Evolutionary conservation across 495 filamentous ascomycete genomes (phyloP), one percentile per base, ranked within the genome.

Genomic region (Neurospora sp.): DNA sequence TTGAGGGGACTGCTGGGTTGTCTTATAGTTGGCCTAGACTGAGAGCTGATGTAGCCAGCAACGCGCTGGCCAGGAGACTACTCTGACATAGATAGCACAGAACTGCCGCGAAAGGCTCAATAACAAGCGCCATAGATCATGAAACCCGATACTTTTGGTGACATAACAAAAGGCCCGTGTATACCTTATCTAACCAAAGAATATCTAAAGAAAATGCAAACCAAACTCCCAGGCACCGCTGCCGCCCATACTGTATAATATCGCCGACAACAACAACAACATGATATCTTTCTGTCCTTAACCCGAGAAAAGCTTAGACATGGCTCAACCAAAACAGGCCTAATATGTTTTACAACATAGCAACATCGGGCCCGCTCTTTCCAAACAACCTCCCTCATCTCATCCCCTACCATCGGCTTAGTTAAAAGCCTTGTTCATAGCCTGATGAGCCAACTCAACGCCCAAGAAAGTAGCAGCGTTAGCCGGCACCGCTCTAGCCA

Each of bases 401-500:
- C 42, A 49, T 62, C 14, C 38, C 14, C 5, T 39, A 4, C 11
- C 71, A 31, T 16, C 39, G 14, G 18, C 40, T 73, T 31, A 75
- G 60, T 71, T 75, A 60, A 95, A 93, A 20, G 90, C 79, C 86
- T 88, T 92, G 78, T 90, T 91, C 92, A 94, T 93, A 73, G 89
- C 88, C 80, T 94, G 91, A 79, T 95, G 92, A 27, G 93, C 92
- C 76, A 95, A 80, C 83, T 95, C 93, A 2, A 95, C 92, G 37
- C 93, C 92, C 72, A 93, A 83, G 77, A 86, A 85, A 20, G 87
- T 91, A 7, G 87, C 88, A 27, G 96, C 96, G 78, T 98, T 99
- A 5, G 96, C 96, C 7, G 96, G 96, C 70, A 98, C 93, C 23
- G 96, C 96, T 82, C 96, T 90, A 16, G 93, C 92, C 78, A 99